Conservation (phyloP, 345 rosid genomes). For the Aurinia saxatilis region DNA sequence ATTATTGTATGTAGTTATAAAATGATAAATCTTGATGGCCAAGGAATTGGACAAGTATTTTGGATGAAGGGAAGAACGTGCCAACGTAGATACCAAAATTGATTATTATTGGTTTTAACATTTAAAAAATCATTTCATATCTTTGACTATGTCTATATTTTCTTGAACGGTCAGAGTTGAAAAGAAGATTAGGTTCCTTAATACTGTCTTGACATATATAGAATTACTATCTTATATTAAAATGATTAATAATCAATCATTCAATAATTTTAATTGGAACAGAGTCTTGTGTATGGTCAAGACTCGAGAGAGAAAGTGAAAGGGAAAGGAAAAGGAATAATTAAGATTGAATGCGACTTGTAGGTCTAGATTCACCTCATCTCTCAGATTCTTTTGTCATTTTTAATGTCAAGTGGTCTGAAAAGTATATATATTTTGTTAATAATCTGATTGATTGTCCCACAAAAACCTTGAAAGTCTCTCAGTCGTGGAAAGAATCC, state of each 20-base stretch:
- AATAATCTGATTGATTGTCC: neutral
- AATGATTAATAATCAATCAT: neutral
- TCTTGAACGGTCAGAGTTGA: slow-evolving; percentile 15
- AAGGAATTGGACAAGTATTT: slow-evolving; percentile 13
- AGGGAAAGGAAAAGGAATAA: neutral
- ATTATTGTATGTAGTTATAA: neutral
- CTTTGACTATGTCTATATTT: slow-evolving; percentile 21
- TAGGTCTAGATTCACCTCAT: slow-evolving; percentile 5
- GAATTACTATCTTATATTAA: neutral
- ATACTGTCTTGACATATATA: neutral
- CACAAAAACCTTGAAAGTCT: neutral
- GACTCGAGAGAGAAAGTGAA: neutral
- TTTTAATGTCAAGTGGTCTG: neutral
- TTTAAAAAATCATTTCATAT: slow-evolving; percentile 8
- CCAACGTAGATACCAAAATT: slow-evolving; percentile 20
- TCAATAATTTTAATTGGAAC: neutral
- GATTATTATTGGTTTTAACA: neutral
- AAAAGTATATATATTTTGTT: neutral
- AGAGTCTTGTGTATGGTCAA: neutral
- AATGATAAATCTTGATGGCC: slow-evolving; percentile 20
- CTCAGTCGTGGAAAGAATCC: neutral
- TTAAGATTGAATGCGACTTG: neutral
- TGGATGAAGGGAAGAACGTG: slow-evolving; percentile 9
- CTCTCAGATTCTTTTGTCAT: neutral
- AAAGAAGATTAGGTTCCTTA: slow-evolving; percentile 24